Evolutionary conservation across 495 filamentous ascomycete species (phyloP), one percentile per base, ranked within the genome.

Genomic region (Xylaria sp.): DNA sequence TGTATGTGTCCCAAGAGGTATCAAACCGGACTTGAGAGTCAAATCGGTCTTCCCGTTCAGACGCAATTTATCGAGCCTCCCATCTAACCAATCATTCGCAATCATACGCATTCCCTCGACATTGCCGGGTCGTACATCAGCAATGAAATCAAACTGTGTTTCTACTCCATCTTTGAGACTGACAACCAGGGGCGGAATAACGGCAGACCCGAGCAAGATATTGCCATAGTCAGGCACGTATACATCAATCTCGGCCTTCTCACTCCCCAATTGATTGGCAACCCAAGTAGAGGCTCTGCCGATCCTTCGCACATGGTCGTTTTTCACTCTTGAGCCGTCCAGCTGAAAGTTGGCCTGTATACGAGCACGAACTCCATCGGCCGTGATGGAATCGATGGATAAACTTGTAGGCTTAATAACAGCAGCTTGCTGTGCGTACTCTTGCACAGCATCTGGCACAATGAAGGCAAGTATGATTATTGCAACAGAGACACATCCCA

Each of bases 31-130:
- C 80, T 91, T 93, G 12, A 98, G 75, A 35, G 83, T 82, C 33
- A 98, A 75, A 61, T 87, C 83, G 40, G 93, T 89, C 76, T 88
- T 91, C 15, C 92, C 95, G 61, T 88, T 84, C 3, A 98, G 77
- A 61, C 85, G 87, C 41, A 98, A 78, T 61, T 84, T 81, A 2
- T 87, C 86, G 61, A 99, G 79, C 64, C 85, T 88, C 41, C 95
- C 95, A 24, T 92, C 88, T 66, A 99, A 74, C 90, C 93, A 99
- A 78, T 97, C 93, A 72, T 93, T 90, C 21, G 93, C 93, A 68
- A 98, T 87, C n/a, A 84, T 85, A 55, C 92, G 90, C 62, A 97
- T 88, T 11, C 89, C 91, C 70, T 92, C 89, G n/a, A 93, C 81
- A 73, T 94, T 89, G 41, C 93, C 93, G 21, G 93, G 90, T 31